Evolutionary conservation across 2,329 filamentous ascomycete genomes (phyloP), one percentile per base, ranked within the genome.

Genomic region (Helminthosporium solani): DNA sequence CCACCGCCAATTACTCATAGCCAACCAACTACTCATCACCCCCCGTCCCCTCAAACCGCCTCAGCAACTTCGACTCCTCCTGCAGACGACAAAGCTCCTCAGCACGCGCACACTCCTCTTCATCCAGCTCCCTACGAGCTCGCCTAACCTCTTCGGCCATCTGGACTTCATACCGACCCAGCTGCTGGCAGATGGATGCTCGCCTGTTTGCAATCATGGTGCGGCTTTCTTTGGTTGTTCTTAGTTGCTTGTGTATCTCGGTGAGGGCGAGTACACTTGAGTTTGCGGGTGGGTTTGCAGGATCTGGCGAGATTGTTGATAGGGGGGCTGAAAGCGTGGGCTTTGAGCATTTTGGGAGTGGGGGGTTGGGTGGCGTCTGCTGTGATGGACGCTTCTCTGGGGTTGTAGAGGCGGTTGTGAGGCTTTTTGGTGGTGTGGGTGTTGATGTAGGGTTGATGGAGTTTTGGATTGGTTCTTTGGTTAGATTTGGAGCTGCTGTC

Each of bases 121-220:
- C 53, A 7, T 57, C 48, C 30, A 57, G 37, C 35, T 58, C 56
- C 19, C 27, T 36, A 1, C 42, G 39, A 7, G 66, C 16, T 8
- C 47, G 47, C 11, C 62, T 57, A 12, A 63, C 35, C 48, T 64
- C 56, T 28, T 55, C 57, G 1, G 46, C 41, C 43, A 61, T 57
- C 7, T 50, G 43, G 30, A 54, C 38, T 40, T 56, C 53, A 46
- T 58, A 57, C 0, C 53, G 52, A 0, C 39, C 49, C 33, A 64
- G 45, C 34, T 57, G 30, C 14, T 47, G 28, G 7, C 56, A 53
- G 2, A 60, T 27, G 2, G 48, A 46, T 3, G 43, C 41, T 16
- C 61, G 57, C 44, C 60, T 57, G 40, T 49, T 46, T 1, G 54
- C 57, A 0, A 46, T 44, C 25, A 52, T 46, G 3, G 31, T 14